Base-by-base conservation (phyloP, 306 rosid genomes). In the Begonia masoniana region DNA sequence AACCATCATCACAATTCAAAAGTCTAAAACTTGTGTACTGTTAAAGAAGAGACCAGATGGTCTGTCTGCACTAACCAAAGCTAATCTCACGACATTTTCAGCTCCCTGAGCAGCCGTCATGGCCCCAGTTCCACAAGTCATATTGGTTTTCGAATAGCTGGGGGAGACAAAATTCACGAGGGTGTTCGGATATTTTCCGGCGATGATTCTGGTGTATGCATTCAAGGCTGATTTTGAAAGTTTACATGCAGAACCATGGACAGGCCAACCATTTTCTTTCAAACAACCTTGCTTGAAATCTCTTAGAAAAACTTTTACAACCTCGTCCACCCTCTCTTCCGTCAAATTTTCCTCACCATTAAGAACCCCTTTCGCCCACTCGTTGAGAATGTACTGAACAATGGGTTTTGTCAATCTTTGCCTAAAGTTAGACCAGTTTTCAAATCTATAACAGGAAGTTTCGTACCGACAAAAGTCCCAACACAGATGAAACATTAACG, bases 151-250 rank as follows among this genome's bases (percentile, higher is more conserved):
- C 6, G 31, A 54, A 35, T 53, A 46, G 48, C 67, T 49, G 48
- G 54, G 67, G 14, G 35, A 15, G 12, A 59, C 13, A 0, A 21
- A 35, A 21, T 66, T 66, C 51, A 66, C 26, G 0, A n/a, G 43
- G 13, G 59, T 45, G 13, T 4, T 13, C 1, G 52, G 61, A 43
- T 36, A 36, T 19, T 47, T 66, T 21, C 45, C 17, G 12, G 61
- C 60, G 7, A 66, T 16, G 41, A 66, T 39, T 23, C 71, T 66
- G 13, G 71, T 66, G 42, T 59, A 66, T 2, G 70, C 54, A 51
- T 50, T 57, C 19, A 65, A 0, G 31, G 59, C n/a, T 10, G 70
- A 62, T 57, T 66, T 58, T 6, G 64, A 66, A 7, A 66, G 7
- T 6, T 0, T 52, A 14, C 59, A 66, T 10, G 51, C 36, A 58